Evolutionary conservation across 2,329 filamentous ascomycete species (phyloP).

Genomic region (Ophiostoma perfectum): DNA sequence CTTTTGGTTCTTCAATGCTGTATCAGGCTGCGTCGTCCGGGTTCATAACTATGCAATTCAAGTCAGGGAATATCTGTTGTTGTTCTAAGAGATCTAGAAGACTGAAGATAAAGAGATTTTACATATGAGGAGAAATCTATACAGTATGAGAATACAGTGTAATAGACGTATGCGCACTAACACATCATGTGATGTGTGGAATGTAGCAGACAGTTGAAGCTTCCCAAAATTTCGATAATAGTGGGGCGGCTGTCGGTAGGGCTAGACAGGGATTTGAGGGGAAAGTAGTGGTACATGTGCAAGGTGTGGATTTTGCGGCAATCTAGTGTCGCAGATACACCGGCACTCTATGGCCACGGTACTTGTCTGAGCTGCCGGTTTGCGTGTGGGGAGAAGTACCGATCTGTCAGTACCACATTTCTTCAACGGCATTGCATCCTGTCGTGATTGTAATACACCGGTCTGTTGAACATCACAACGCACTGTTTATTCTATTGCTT

Average conservation of each 20-base stretch:
- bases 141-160: neutral
- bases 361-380: neutral
- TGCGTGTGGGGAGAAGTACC: neutral
- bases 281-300: neutral
- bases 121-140: too few relatives aligned
- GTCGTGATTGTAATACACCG: too few relatives aligned
- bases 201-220: too few relatives aligned
- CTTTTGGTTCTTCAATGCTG: too few relatives aligned
- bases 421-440: too few relatives aligned
- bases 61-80: too few relatives aligned
- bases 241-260: neutral
- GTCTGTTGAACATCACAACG: too few relatives aligned
- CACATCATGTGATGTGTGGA: neutral
- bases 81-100: neutral
- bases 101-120: neutral
- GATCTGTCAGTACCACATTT: too few relatives aligned
- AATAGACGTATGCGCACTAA: neutral
- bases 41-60: too few relatives aligned
- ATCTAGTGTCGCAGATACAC: neutral
- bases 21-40: too few relatives aligned
- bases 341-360: neutral
- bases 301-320: neutral
- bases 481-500: too few relatives aligned
- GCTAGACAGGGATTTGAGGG: slow-evolving; percentile 2
- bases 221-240: slow-evolving; percentile 4